phyloP scores from a whole-genome alignment of 371 early-diverging fungal species.

The Coemansia sp. region DNA sequence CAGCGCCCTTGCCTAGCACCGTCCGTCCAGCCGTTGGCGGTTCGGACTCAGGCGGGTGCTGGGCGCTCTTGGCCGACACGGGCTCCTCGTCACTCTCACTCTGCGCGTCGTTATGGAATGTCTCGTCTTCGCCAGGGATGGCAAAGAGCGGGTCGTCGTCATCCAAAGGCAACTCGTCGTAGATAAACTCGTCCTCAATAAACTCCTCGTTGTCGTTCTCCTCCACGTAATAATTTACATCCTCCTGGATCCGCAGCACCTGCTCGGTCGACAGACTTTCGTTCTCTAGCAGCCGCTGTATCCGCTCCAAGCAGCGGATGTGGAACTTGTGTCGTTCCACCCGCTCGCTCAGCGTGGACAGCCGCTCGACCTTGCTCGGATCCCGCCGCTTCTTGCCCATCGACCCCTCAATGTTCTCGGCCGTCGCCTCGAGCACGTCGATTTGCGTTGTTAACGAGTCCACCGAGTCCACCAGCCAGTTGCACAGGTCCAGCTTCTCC shows the following conservation, averaged over 20 bases:
- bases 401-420: constrained; percentile 70
- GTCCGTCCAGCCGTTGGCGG: constrained; percentile 17
- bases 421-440: constrained; percentile 86
- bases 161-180: constrained; percentile 89
- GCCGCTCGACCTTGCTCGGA: constrained; percentile 66
- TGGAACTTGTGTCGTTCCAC: constrained; percentile 91
- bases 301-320: constrained; percentile 82
- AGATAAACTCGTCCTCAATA: constrained; percentile 87
- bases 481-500: constrained; percentile 77
- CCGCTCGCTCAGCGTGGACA: constrained; percentile 64
- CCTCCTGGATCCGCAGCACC: constrained; percentile 71
- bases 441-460: constrained; percentile 85
- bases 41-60: constrained; percentile 16
- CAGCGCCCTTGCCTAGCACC: constrained; percentile 17
- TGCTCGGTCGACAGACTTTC: constrained; percentile 81
- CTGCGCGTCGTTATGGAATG: constrained; percentile 12
- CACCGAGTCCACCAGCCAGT: constrained; percentile 78
- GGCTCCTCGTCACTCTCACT: constrained; percentile 25
- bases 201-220: constrained; percentile 85
- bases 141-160: constrained; percentile 76
- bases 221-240: constrained; percentile 89
- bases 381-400: constrained; percentile 78
- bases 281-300: constrained; percentile 88
- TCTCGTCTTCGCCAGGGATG: constrained; percentile 45
- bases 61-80: neutral